These are phyloP conservation scores for Calonectria pseudoreteaudii DNA, from an alignment of 2,329 filamentous ascomycete genomes.

Conservation along the genomic window DNA sequence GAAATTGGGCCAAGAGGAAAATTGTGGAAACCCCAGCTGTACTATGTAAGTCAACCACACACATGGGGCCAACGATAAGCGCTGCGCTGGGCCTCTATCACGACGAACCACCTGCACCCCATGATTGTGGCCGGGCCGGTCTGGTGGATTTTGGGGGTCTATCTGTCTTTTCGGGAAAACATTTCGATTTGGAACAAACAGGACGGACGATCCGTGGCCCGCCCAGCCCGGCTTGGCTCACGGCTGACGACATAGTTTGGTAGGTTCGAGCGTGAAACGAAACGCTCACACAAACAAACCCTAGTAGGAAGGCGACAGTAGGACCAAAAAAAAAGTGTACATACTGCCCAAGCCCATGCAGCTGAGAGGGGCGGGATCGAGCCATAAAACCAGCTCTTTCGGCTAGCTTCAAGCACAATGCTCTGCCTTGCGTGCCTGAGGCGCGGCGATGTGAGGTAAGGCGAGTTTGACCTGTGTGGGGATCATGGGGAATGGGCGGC, in stretches of 20 bases:
- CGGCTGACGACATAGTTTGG: neutral
- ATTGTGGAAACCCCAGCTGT: neutral
- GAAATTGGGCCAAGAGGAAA: conserved; percentile 4
- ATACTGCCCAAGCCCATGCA: neutral
- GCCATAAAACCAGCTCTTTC: neutral
- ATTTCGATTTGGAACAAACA: neutral
- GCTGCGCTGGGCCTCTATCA: neutral
- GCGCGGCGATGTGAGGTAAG: neutral
- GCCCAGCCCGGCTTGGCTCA: neutral
- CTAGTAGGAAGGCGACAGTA: neutral
- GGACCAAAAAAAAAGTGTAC: neutral
- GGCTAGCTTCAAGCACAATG: neutral
- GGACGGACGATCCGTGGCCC: conserved; percentile 1
- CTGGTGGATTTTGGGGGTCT: neutral
- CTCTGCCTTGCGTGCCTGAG: conserved; percentile 13
- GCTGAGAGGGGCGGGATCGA: neutral
- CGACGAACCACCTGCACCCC: conserved; percentile 3
- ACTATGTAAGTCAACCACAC: conserved; percentile 15
- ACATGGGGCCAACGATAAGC: conserved; percentile 18
- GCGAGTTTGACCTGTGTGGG: conserved; percentile 4
- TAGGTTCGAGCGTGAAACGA: conserved; percentile 4
- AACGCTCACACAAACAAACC: neutral
- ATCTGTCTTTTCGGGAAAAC: neutral
- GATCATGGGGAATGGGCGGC: neutral
- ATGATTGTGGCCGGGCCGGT: conserved; percentile 16